These are phyloP conservation scores for Backusella luteola DNA, from an alignment of 192 early-diverging fungal genomes.

Conservation along the genomic window DNA sequence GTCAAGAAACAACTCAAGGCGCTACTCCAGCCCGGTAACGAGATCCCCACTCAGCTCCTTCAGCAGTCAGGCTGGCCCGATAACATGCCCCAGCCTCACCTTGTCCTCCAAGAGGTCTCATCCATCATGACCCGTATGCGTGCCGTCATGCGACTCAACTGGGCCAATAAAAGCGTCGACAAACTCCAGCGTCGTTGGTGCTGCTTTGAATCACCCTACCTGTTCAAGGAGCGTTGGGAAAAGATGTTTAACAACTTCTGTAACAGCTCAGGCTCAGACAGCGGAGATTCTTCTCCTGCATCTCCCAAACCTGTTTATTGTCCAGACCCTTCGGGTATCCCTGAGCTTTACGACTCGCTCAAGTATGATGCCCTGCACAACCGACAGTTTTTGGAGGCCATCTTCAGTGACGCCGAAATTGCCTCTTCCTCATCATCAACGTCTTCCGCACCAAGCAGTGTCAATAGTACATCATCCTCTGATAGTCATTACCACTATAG, in stretches of 20 bases:
- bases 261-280: conserved; percentile 22
- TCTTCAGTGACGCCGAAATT: conserved; percentile 48
- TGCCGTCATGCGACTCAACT: conserved; percentile 78
- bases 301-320: not conserved
- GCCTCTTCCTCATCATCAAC: not conserved
- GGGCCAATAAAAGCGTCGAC: conserved; percentile 50
- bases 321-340: conserved; percentile 79
- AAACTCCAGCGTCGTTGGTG: conserved; percentile 83
- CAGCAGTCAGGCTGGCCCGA: conserved; percentile 40
- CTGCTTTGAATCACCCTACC: conserved; percentile 78
- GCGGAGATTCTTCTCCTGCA: conserved; percentile 1
- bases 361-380: conserved; percentile 99
- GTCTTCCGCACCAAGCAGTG: not conserved
- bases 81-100: conserved; percentile 35
- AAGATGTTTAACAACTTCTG: conserved; percentile 91
- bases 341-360: conserved; percentile 92
- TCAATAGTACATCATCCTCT: not conserved
- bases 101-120: conserved; percentile 68
- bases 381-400: conserved; percentile 77
- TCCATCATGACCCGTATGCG: conserved; percentile 64
- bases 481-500: not conserved
- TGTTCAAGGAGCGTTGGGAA: conserved; percentile 95
- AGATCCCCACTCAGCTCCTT: conserved; percentile 12
- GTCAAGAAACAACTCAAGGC: conserved; percentile 73
- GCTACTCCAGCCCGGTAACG: conserved; percentile 40